Evolutionary conservation across 345 rosid species (phyloP).

Genomic region (Citrus maxima): DNA sequence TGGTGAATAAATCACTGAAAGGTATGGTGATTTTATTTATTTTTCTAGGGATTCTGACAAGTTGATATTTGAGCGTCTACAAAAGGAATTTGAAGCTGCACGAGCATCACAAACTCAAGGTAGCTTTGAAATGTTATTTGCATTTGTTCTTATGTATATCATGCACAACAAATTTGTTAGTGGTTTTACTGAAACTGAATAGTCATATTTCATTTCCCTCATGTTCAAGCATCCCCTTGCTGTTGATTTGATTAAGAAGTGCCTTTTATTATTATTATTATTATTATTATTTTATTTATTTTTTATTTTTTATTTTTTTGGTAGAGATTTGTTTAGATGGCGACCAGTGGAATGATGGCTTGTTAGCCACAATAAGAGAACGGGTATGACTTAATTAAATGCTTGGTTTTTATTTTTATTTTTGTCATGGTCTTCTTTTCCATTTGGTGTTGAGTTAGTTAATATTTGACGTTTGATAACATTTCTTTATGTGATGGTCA

Average conservation of each 20-base stretch:
- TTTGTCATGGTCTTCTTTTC: not conserved
- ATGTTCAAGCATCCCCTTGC: not conserved
- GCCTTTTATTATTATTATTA: not conserved
- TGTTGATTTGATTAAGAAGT: not conserved
- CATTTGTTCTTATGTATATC: not conserved
- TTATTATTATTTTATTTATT: too few species aligned
- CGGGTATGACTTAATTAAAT: constrained; percentile 46
- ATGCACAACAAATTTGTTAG: not conserved
- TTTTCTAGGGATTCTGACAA: constrained; percentile 89
- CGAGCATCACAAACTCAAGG: constrained; percentile 80
- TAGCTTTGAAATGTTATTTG: constrained; percentile 18
- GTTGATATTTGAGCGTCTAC: constrained; percentile 75
- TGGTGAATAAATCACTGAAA: not conserved
- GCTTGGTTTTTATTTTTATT: not conserved
- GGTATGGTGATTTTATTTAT: constrained; percentile 11
- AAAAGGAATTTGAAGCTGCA: constrained; percentile 85
- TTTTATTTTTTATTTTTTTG: not conserved
- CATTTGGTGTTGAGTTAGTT: constrained; percentile 11
- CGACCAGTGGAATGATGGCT: constrained; percentile 94
- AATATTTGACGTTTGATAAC: not conserved
- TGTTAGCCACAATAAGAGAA: constrained; percentile 88
- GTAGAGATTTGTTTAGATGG: constrained; percentile 76
- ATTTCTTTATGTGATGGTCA: not conserved
- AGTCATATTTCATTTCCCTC: not conserved
- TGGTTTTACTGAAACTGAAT: not conserved